A percentile compares a stretch with the other conserved stretches of the same genome.
These are phyloP conservation scores for Kodamaea nitidulidarum DNA, from an alignment of 805 yeast genomes.

Conservation along the genomic window DNA sequence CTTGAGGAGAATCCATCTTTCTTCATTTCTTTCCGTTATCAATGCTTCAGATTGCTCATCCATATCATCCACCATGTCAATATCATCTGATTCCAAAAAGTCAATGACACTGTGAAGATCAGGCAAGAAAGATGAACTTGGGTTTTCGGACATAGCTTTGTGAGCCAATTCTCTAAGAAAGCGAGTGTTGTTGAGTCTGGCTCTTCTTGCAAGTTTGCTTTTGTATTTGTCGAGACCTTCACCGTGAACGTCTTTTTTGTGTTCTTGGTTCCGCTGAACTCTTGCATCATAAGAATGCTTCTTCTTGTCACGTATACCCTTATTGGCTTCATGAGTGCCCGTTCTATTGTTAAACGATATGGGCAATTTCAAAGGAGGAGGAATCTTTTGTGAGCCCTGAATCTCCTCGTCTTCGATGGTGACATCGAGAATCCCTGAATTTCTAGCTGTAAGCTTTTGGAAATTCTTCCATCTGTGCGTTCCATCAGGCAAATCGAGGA, in stretches of 20 bases:
- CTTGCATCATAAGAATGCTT: slow-evolving; percentile 78
- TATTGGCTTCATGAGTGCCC: slow-evolving; percentile 67
- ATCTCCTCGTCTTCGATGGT: slow-evolving; percentile 16
- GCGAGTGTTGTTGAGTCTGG: slow-evolving; percentile 50
- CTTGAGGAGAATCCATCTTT: slow-evolving; percentile 69
- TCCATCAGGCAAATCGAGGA: slow-evolving; percentile 49
- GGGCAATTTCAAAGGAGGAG: slow-evolving; percentile 35
- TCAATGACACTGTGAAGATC: slow-evolving; percentile 52
- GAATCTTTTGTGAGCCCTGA: slow-evolving; percentile 16
- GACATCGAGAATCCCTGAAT: slow-evolving; percentile 20
- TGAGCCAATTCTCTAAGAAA: slow-evolving; percentile 56
- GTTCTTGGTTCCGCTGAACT: slow-evolving; percentile 61
- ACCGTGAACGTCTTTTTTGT: slow-evolving; percentile 73
- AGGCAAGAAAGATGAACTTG: slow-evolving; percentile 45
- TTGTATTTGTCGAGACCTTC: slow-evolving; percentile 65
- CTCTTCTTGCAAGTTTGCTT: slow-evolving; percentile 40
- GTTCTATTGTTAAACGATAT: slow-evolving; percentile 84
- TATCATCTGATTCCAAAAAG: slow-evolving; percentile 48
- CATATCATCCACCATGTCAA: slow-evolving; percentile 30
- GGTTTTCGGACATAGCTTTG: slow-evolving; percentile 37
- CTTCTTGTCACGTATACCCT: slow-evolving; percentile 81
- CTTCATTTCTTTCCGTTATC: slow-evolving; percentile 43
- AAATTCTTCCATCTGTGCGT: slow-evolving; percentile 43
- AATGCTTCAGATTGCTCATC: slow-evolving; percentile 37
- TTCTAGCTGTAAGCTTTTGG: slow-evolving; percentile 15